Base-by-base conservation (phyloP, 2,329 filamentous ascomycete genomes). In the Cyclaneusma minus region DNA sequence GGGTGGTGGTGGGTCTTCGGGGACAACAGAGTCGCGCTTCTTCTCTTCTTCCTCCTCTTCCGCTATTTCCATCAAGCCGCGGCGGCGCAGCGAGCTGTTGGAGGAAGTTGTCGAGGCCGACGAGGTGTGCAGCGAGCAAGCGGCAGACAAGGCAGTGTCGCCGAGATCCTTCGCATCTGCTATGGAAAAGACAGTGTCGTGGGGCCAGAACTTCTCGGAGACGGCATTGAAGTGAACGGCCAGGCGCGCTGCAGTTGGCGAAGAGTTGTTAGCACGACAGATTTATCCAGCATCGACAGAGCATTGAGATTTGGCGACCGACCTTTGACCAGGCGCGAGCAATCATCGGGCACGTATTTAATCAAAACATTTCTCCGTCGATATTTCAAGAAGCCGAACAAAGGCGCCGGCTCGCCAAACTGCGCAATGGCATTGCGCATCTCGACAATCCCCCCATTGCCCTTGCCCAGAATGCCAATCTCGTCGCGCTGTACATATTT, bases 301-400 rank as follows among this genome's bases (percentile, higher is more conserved):
- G 10, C 20, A 19, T 29, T 27, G 20, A 29, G 15, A 13, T 24
- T 11, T 30, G n/a, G n/a, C n/a, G n/a, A 50, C 69, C 40, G 54
- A 93, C 89, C 89, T 79, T 93, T 81, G 28, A 98, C 62, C 29
- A 98, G 61, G 42, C 89, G 70, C 35, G 89, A 95, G 38, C 85
- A 87, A 32, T 76, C 81, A 33, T 92, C 82, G 1, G 87, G 89
- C 35, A 93, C 66, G 50, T 89, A 93, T 56, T 89, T 94, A 50
- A 98, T 68, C 33, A 98, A 56, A 25, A 95, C 79, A 52, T 84
- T 94, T 47, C 84, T 72, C 47, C 85, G 73, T 30, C 87, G 67
- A 52, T 94, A 95, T 42, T 81, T 74, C 40, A 98, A 57, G 48
- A 94, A 83, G 28, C 89, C 89, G 47, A 91, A 98, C 24, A 98